Evolutionary conservation across 768 basidiomycete species (phyloP).

Genomic region (Lactifluus piperatus): DNA sequence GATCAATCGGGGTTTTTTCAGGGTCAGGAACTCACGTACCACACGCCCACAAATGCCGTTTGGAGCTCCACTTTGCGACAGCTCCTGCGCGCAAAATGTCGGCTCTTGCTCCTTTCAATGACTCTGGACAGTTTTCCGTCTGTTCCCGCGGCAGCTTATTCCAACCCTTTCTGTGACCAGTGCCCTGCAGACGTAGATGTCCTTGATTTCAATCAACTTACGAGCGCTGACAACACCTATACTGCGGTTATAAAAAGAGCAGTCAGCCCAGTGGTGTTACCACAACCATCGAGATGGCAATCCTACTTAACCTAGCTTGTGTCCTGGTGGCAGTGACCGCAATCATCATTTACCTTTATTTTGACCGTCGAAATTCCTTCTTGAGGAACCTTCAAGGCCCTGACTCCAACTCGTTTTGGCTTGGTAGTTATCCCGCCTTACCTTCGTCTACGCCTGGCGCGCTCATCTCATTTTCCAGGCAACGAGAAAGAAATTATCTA

Average conservation of each 20-base stretch:
- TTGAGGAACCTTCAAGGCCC: conserved; percentile 15
- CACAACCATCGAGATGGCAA: no score
- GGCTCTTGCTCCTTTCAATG: no score
- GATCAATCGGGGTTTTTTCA: no score
- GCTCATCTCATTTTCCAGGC: conserved; percentile 16
- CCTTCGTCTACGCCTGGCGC: neutral
- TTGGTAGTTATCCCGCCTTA: neutral
- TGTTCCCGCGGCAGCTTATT: no score
- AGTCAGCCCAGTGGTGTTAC: neutral
- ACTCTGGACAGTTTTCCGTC: no score
- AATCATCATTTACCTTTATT: neutral
- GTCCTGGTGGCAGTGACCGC: neutral
- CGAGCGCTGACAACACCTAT: conserved; percentile 1
- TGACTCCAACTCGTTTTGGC: conserved; percentile 3
- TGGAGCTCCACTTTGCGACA: no score
- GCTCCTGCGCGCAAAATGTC: no score
- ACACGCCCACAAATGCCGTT: no score
- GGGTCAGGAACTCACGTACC: no score
- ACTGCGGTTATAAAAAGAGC: conserved; percentile 1
- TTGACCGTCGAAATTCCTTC: conserved; percentile 4
- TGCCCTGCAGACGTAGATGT: no score
- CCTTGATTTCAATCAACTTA: conserved; percentile 1
- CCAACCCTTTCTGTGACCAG: no score
- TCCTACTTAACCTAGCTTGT: neutral
- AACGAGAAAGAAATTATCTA: conserved; percentile 21